phyloP scores from a whole-genome alignment of 2,329 filamentous ascomycete species.

The Orbilia quercus region DNA sequence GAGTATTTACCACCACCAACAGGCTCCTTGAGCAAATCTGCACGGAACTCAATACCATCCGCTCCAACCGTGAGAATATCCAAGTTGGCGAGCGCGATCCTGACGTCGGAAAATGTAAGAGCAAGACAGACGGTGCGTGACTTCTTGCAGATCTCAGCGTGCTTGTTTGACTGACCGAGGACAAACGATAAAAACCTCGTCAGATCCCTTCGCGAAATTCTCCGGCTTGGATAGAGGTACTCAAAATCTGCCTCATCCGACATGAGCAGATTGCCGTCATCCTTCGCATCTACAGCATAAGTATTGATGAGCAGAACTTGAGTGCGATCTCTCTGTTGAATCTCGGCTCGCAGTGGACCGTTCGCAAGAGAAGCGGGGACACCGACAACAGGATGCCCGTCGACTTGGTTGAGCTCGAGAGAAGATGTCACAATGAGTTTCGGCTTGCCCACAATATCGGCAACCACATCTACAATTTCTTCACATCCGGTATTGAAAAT shows the following conservation, averaged over 20 bases:
- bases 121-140: constrained; percentile 85
- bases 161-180: constrained; percentile 80
- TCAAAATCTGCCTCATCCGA: constrained; percentile 83
- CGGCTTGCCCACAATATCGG: constrained; percentile 81
- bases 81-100: constrained; percentile 82
- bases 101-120: constrained; percentile 87
- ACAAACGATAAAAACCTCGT: constrained; percentile 82
- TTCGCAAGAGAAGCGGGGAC: constrained; percentile 38
- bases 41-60: constrained; percentile 84
- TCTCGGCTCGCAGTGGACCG: constrained; percentile 68
- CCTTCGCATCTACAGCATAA: constrained; percentile 76
- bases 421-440: constrained; percentile 71
- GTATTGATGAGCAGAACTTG: constrained; percentile 78
- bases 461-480: constrained; percentile 77
- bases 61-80: constrained; percentile 88
- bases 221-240: constrained; percentile 80
- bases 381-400: constrained; percentile 43
- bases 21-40: constrained; percentile 79
- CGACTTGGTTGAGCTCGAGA: constrained; percentile 64
- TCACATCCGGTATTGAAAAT: constrained; percentile 78
- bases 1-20: constrained; percentile 70
- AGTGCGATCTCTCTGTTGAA: constrained; percentile 70
- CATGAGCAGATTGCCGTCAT: constrained; percentile 69
- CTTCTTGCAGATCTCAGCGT: constrained; percentile 81
- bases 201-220: constrained; percentile 79